phyloP scores from a whole-genome alignment of 441 rosid genomes.

The Breynia disticha region DNA sequence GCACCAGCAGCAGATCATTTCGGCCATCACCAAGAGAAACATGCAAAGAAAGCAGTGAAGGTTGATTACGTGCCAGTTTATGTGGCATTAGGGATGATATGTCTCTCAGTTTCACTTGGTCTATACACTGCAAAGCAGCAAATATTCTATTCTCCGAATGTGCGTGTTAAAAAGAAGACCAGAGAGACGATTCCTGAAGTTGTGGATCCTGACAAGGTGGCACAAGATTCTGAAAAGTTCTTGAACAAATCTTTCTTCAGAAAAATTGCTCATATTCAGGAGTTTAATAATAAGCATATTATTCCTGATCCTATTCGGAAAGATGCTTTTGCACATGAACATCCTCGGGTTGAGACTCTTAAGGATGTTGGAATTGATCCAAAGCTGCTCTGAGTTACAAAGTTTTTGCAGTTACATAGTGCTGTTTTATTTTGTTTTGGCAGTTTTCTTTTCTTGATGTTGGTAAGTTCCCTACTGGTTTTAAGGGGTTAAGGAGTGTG shows the following conservation, averaged over 20 bases:
- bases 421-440: no score
- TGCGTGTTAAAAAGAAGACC: conserved; percentile 46
- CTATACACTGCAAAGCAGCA: conserved; percentile 50
- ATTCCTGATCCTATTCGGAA: no score
- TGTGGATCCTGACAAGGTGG: conserved; percentile 44
- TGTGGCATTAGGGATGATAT: conserved; percentile 47
- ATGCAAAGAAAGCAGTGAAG: conserved; percentile 1
- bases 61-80: conserved; percentile 44
- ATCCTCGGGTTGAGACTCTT: conserved; percentile 34
- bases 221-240: conserved; percentile 37
- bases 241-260: conserved; percentile 44
- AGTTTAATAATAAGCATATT: no score
- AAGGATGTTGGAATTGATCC: conserved; percentile 43
- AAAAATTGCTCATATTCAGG: conserved; percentile 57
- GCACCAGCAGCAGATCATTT: conserved; percentile 19
- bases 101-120: conserved; percentile 36
- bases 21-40: conserved; percentile 7
- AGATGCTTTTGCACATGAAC: no score
- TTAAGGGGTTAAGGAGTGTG: no score
- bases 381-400: conserved; percentile 2
- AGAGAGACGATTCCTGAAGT: conserved; percentile 56
- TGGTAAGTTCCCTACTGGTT: no score
- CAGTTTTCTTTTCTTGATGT: no score
- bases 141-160: conserved; percentile 38
- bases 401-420: no score